Evolutionary conservation across 371 early-diverging fungal species (phyloP).

Genomic region (Lichtheimia ornata): DNA sequence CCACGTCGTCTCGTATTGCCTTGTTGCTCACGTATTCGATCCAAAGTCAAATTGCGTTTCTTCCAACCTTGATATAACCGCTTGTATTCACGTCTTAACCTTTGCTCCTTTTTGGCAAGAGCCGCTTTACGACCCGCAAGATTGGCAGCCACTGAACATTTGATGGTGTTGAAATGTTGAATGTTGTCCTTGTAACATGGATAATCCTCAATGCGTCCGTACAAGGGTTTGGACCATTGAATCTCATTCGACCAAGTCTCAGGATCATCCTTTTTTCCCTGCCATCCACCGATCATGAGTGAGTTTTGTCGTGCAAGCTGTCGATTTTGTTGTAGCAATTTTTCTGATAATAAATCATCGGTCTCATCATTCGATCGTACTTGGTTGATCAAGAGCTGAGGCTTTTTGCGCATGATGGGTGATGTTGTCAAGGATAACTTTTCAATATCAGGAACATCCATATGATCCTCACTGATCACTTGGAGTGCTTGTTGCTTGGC

Average conservation of each 20-base stretch:
- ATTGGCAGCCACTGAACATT: constrained; percentile 22
- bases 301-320: constrained; percentile 54
- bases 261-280: constrained; percentile 26
- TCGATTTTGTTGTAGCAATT: constrained; percentile 64
- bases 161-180: constrained; percentile 25
- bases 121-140: constrained; percentile 21
- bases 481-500: constrained; percentile 47
- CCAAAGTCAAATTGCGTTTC: constrained; percentile 39
- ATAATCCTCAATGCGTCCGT: constrained; percentile 54
- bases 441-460: constrained; percentile 20
- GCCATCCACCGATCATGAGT: constrained; percentile 41
- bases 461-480: constrained; percentile 34
- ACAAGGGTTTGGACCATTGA: constrained; percentile 41
- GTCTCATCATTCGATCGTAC: constrained; percentile 36
- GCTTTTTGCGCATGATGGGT: constrained; percentile 41
- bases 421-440: constrained; percentile 25
- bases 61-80: constrained; percentile 40
- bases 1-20: constrained; percentile 31
- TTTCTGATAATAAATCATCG: constrained; percentile 47
- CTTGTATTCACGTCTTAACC: constrained; percentile 44
- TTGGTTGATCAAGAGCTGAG: constrained; percentile 48
- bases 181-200: constrained; percentile 63
- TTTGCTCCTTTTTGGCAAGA: constrained; percentile 30
- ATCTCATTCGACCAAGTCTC: constrained; percentile 47
- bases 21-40: constrained; percentile 42